Evolutionary conservation across 176 grass and related monocot species (phyloP).

Genomic region (Oryza nivara): DNA sequence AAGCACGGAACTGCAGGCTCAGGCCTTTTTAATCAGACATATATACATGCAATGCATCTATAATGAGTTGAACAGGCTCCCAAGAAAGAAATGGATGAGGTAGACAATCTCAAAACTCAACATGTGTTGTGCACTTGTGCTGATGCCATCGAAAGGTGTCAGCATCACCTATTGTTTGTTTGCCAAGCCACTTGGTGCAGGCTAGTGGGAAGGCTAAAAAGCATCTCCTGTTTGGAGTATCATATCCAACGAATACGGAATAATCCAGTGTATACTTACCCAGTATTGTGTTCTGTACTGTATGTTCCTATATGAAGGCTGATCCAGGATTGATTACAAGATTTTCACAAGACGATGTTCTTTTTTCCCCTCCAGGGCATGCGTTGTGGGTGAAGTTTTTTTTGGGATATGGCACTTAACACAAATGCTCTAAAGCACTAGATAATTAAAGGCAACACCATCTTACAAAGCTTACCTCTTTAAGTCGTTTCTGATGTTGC

Average conservation of each 20-base stretch:
- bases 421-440: background rate
- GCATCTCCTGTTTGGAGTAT: constrained; percentile 29
- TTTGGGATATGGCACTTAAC: background rate
- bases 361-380: background rate
- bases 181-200: constrained; percentile 32
- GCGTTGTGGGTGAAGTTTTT: background rate
- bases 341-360: background rate
- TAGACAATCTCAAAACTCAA: constrained; percentile 28
- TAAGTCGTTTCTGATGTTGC: constrained; percentile 62
- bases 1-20: constrained; percentile 27
- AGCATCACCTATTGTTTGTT: constrained; percentile 39
- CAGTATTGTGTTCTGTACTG: background rate
- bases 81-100: constrained; percentile 33
- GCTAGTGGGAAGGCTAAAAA: constrained; percentile 16
- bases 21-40: constrained; percentile 23
- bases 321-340: background rate
- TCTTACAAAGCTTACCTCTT: constrained; percentile 57
- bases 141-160: constrained; percentile 15
- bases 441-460: background rate
- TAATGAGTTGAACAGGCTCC: constrained; percentile 25
- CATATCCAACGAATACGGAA: constrained; percentile 10
- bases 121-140: constrained; percentile 9
- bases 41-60: constrained; percentile 25
- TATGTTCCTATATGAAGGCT: background rate
- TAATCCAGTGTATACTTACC: background rate